Evolutionary conservation across 1,139 yeast species (phyloP), one percentile per base, ranked within the genome.

Genomic region (Yamadazyma membranifaciens): DNA sequence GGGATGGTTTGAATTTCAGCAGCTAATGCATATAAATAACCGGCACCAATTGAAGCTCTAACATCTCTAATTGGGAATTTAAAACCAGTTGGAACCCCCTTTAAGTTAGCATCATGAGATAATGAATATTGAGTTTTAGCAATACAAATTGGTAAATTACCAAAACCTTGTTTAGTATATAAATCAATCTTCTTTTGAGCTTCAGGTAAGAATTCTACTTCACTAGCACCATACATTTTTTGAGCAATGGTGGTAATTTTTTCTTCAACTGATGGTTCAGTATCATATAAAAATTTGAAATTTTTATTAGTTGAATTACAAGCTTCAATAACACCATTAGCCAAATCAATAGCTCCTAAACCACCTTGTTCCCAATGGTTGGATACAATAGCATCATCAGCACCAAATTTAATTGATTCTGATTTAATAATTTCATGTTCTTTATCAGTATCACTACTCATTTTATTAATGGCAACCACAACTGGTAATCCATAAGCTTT

Each of bases 351-450:
- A 9, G 98, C 98, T 57, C 98, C 98, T 50, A 73, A 70, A 54
- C 98, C 98, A 70, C 98, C 98, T 69, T 87, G 87, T 67, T 87
- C 97, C 98, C 98, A 92, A 68, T 92, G 98, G 75, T 87, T 87
- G 33, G 96, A 85, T 31, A 87, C 91, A 56, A 92, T 85, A 25
- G 98, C 98, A 59, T 87, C 97, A 45, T 71, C 69, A 33, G 98
- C 98, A 57, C 98, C 98, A n/a, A 96, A 96, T 63, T 80, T 81
- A 54, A 89, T 60, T 11, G 98, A 82, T 54, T 83, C 94, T 62
- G 85, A 83, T 55, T 80, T 85, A 56, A 92, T 89, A 36, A 86
- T 81, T 48, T 81, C 86, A 59, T 87, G 92, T 68, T 92, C 98
- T 42, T 76, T 80, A 43, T 75, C 85, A 44, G 95, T 72, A 65